Evolutionary conservation across 208 protist species (phyloP), one percentile per base, ranked within the genome.

Genomic region (Leishmania martiniquensis): DNA sequence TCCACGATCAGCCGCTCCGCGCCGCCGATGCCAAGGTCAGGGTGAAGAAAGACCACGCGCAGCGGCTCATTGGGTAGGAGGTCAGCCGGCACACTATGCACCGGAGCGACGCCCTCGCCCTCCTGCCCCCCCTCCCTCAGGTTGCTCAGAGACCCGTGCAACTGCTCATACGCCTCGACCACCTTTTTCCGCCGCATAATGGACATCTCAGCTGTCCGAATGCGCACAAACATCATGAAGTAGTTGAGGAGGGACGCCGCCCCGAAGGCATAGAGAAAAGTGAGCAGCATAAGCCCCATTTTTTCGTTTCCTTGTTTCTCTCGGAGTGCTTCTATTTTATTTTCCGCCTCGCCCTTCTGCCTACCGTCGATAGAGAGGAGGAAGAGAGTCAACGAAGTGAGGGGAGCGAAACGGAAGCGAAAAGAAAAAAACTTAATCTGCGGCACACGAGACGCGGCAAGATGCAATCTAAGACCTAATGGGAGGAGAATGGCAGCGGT

Each of bases 1-100:
- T 99, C 99, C 2, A 99, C 88, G 37, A 99, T 91, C 10, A 99
- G 92, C 25, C 99, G 88, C 88, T 99, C 99, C 29, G 99, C 99
- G 6, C 99, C 99, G 22, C 99, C 98, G 76, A 99, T 97, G 52
- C 97, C 97, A 4, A 99, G 87, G 78, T 99, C 98, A 1, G 98
- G 98, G 82, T 99, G 99, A 5, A 99, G 69, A 78, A 99, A 98
- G 20, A 94, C 87, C 1, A 99, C 83, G 37, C 89, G 85, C 55
- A 89, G 69, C 10, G 79, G 79, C 68, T 83, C 79, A 12, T 4
- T 7, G 17, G 73, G 51, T 37, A 78, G 67, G 10, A 78, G 49
- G 20, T 81, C 78, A 44, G 59, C 57, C 1, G 55, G 17, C n/a
- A 82, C 82, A 25, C 22, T 69, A 12, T 49, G n/a, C 44, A 34